Evolutionary conservation across 164 flowering plant species (phyloP), one percentile per base, ranked within the genome.

Genomic region (Paratinospora sagittata): DNA sequence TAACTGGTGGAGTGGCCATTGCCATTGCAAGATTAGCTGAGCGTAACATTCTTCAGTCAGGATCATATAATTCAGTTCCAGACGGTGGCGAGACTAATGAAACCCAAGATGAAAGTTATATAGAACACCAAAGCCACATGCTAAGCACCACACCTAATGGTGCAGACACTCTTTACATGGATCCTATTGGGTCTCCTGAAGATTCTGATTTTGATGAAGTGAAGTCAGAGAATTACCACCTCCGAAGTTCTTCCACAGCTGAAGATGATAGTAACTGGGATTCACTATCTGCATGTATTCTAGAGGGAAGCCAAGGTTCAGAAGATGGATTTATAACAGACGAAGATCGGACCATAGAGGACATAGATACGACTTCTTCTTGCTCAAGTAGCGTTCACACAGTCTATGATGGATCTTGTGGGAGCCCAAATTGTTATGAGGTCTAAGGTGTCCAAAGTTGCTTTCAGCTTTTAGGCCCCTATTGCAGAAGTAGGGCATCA

Each of bases 251-350:
- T 73, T 73, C 79, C 52, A 68, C 77, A 10, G 55, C 72, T 41
- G 77, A 70, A 60, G 79, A 78, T 63, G 80, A 71, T 57, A 52
- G 66, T 55, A n/a, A n/a, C n/a, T 71, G 74, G 80, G 80, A 61
- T 27, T 70, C 65, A 11, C 66, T 65, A 55, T 70, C 76, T 60
- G 73, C 76, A 6, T 26, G 41, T 65, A 16, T 36, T 39, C 76
- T 66, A 52, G 67, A 74, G 43, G 74, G 64, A 24, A 67, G 58
- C 17, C 74, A 27, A 39, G 23, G 49, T 43, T 71, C 69, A 17
- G 77, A 65, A 74, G 55, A 68, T 63, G 73, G 62, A 10, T 71
- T 63, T 27, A 57, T 27, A 66, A 68, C 68, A 6, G 80, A 77
- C 66, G 73, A 70, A 61, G 76, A 77, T 27, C 69, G 34, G n/a